phyloP scores from a whole-genome alignment of 306 rosid genomes.

The Dalbergia oliveri region DNA sequence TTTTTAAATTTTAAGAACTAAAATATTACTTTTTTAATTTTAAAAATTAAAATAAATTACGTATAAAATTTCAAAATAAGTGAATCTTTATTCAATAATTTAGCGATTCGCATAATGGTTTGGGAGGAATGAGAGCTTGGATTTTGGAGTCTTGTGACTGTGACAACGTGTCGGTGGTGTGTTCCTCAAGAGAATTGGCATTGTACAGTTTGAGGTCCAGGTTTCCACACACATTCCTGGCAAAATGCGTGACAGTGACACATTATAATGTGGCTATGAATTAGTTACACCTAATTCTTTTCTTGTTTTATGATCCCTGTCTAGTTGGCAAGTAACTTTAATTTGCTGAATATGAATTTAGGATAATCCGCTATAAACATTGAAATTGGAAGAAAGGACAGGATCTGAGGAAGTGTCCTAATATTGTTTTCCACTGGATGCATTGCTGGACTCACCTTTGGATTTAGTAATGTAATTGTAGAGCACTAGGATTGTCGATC shows the following conservation, averaged over 20 bases:
- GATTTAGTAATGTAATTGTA: not conserved
- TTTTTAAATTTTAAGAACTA: too few species aligned
- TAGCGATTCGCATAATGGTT: slow-evolving; percentile 10
- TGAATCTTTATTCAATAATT: too few species aligned
- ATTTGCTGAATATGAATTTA: not conserved
- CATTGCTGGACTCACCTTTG: slow-evolving; percentile 6
- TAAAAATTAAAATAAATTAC: too few species aligned
- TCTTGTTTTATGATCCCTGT: slow-evolving; percentile 4
- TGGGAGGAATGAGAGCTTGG: slow-evolving; percentile 7
- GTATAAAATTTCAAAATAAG: too few species aligned
- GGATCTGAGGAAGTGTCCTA: slow-evolving; percentile 14
- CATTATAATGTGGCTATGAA: slow-evolving; percentile 22
- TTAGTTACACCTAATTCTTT: slow-evolving; percentile 37
- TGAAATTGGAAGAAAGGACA: slow-evolving; percentile 11
- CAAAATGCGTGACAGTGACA: slow-evolving; percentile 30
- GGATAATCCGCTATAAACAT: slow-evolving; percentile 33
- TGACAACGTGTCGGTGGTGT: slow-evolving; percentile 45
- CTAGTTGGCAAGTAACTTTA: not conserved
- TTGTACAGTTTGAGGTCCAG: slow-evolving; percentile 12
- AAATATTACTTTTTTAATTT: too few species aligned
- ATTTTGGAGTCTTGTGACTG: slow-evolving; percentile 28
- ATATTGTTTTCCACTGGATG: slow-evolving; percentile 10
- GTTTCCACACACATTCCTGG: slow-evolving; percentile 41
- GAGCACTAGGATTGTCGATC: slow-evolving; percentile 3
- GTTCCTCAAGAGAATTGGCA: slow-evolving; percentile 28